Base-by-base conservation (phyloP, 2,329 filamentous ascomycete species). In the Tolypocladium inflatum region DNA sequence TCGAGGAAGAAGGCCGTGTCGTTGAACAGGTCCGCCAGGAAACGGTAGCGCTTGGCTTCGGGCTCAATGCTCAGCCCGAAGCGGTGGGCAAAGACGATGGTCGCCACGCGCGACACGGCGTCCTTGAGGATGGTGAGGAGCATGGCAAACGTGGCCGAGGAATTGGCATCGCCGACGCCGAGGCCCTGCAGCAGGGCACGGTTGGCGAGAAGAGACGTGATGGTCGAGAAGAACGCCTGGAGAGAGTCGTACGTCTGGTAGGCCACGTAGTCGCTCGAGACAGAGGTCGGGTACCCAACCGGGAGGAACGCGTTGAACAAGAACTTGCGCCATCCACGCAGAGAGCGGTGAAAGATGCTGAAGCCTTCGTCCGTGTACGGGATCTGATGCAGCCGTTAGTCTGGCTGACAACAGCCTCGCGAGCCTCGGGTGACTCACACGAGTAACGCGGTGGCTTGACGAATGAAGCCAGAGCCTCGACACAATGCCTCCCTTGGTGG, bases 41-140 rank as follows among this genome's bases (percentile, higher is more conserved):
- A 87, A 19, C 91, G 87, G 73, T 92, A 96, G 71, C 84, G 87
- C 71, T 97, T 97, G 76, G 90, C 93, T 70, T 97, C 91, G 2
- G 91, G 90, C 71, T 95, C 91, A 54, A 96, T 87, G 38, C 89
- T 83, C 52, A 88, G 88, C 42, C 91, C 91, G 59, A 93, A 85
- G 50, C 84, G 81, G 70, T 95, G 87, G 1, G 91, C 92, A 70
- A 96, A 96, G 11, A 90, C 72, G 60, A 96, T 96, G 0, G 91
- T 96, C 1, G 90, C 89, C 33, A 96, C 75, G 8, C 91, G 84
- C 10, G 90, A 91, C 60, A 89, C 87, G 55, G 86, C 88, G 63
- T 94, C 89, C 63, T 94, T 90, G 11, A 94, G 76, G 61, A 96
- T 88, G 37, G 89, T 90, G 55, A 96, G 82, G 13, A 96, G 82